Evolutionary conservation across 495 filamentous ascomycete genomes (phyloP).

Genomic region (Penicillium daleae): DNA sequence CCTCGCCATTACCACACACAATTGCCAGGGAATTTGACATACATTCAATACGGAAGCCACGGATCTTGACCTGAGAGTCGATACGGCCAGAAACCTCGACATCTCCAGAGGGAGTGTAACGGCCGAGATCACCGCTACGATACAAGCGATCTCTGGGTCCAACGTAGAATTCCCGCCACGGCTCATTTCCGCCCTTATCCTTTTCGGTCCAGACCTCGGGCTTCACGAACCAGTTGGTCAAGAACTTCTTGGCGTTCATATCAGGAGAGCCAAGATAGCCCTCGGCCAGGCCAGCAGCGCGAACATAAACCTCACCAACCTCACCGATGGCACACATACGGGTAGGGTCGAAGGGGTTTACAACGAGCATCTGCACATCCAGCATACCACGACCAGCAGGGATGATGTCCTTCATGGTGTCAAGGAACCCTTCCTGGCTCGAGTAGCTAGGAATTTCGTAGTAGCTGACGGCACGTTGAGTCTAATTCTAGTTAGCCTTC

Average conservation of each 20-base stretch:
- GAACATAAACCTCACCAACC: conserved; percentile 84
- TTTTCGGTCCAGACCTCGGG: conserved; percentile 70
- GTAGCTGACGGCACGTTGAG: conserved; percentile 83
- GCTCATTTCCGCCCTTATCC: conserved; percentile 50
- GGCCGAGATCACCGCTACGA: conserved; percentile 78
- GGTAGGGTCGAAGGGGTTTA: conserved; percentile 74
- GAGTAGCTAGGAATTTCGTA: conserved; percentile 78
- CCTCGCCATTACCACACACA: neutral
- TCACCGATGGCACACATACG: conserved; percentile 80
- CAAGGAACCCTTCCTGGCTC: conserved; percentile 68
- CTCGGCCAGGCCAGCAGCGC: conserved; percentile 88
- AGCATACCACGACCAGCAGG: conserved; percentile 90
- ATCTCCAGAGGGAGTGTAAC: conserved; percentile 73
- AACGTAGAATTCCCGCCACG: conserved; percentile 79
- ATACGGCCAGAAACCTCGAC: conserved; percentile 77
- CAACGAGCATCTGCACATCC: conserved; percentile 90
- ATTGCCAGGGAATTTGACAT: neutral
- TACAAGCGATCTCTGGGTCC: conserved; percentile 90
- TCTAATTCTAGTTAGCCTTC: conserved; percentile 33
- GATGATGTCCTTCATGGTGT: conserved; percentile 76
- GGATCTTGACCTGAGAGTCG: conserved; percentile 93
- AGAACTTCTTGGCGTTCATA: conserved; percentile 78
- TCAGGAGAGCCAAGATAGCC: conserved; percentile 76
- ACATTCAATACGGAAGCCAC: conserved; percentile 89
- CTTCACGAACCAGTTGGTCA: conserved; percentile 88